Conservation (phyloP, 208 protist species). For the Crithidia brevicula region DNA sequence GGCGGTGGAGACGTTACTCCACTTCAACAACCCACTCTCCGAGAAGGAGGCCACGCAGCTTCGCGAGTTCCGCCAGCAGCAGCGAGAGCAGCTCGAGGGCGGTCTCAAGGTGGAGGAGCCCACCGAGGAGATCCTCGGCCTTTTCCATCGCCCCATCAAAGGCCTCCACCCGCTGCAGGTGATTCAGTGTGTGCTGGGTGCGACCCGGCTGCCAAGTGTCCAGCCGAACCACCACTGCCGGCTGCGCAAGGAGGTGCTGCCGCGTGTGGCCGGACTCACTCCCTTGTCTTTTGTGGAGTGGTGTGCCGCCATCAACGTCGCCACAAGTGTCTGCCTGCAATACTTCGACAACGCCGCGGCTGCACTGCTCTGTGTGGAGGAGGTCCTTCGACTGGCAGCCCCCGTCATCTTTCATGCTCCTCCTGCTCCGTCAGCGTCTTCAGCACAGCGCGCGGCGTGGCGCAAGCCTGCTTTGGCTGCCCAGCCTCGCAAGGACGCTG, state of each 20-base stretch:
- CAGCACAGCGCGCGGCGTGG: conserved; percentile 11
- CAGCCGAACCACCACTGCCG: conserved; percentile 49
- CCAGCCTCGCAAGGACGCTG: conserved; percentile 38
- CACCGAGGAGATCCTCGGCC: conserved; percentile 47
- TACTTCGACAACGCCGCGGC: conserved; percentile 33
- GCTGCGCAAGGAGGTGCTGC: conserved; percentile 71
- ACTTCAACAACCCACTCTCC: conserved; percentile 79
- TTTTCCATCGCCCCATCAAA: conserved; percentile 54
- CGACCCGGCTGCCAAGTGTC: conserved; percentile 59
- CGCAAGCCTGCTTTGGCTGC: conserved; percentile 17
- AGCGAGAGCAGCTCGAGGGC: conserved; percentile 61
- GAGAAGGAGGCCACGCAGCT: conserved; percentile 73
- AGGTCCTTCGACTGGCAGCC: conserved; percentile 57
- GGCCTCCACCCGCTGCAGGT: conserved; percentile 64
- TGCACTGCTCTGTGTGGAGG: conserved; percentile 62
- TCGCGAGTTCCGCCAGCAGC: conserved; percentile 42
- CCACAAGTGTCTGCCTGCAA: conserved; percentile 36
- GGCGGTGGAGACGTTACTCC: conserved; percentile 59
- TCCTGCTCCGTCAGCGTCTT: conserved; percentile 1
- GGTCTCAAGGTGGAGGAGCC: conserved; percentile 57
- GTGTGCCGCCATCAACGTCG: conserved; percentile 40
- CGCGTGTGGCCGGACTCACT: conserved; percentile 38
- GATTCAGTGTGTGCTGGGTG: conserved; percentile 74
- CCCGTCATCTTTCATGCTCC: conserved; percentile 50
- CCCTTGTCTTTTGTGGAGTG: conserved; percentile 68